Percentiles rank a stretch among this genome's conserved stretches.
phyloP scores from a whole-genome alignment of 768 basidiomycete genomes.

The Suillus hirtellus region DNA sequence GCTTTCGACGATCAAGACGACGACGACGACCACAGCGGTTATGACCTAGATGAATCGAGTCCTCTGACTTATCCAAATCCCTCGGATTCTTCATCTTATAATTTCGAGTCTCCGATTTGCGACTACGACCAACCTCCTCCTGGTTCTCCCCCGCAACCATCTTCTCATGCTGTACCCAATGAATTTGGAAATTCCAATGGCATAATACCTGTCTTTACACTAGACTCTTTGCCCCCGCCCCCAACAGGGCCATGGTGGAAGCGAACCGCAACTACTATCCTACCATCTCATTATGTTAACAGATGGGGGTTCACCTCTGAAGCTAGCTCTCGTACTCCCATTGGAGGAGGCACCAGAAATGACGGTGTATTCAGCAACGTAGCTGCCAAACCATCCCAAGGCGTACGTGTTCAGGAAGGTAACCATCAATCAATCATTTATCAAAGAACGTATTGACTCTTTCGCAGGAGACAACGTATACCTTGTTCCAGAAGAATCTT shows the following conservation, averaged over 20 bases:
- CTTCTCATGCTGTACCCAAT: constrained; percentile 66
- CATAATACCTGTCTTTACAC: constrained; percentile 51
- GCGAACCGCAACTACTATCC: constrained; percentile 53
- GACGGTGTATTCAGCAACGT: constrained; percentile 97
- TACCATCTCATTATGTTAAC: constrained; percentile 52
- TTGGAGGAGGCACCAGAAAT: constrained; percentile 71
- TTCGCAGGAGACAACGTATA: constrained; percentile 65
- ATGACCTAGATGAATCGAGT: constrained; percentile 39
- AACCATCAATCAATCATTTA: constrained; percentile 20
- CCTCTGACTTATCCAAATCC: constrained; percentile 46
- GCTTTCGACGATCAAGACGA: constrained; percentile 84
- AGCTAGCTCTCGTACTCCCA: constrained; percentile 31
- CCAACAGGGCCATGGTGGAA: constrained; percentile 53
- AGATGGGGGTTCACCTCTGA: constrained; percentile 47
- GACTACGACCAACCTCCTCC: constrained; percentile 86
- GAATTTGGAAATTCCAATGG: constrained; percentile 77
- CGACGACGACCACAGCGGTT: constrained; percentile 46
- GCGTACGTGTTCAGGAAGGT: constrained; percentile 64
- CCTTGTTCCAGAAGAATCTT: constrained; percentile 79
- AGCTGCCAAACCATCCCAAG: constrained; percentile 78
- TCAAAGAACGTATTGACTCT: constrained; percentile 8
- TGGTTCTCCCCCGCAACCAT: constrained; percentile 72
- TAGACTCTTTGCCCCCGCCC: constrained; percentile 25
- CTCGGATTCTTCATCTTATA: constrained; percentile 51
- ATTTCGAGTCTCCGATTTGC: constrained; percentile 66